Base-by-base conservation (phyloP, 257 asterid species). In the Nemophila menziesii region DNA sequence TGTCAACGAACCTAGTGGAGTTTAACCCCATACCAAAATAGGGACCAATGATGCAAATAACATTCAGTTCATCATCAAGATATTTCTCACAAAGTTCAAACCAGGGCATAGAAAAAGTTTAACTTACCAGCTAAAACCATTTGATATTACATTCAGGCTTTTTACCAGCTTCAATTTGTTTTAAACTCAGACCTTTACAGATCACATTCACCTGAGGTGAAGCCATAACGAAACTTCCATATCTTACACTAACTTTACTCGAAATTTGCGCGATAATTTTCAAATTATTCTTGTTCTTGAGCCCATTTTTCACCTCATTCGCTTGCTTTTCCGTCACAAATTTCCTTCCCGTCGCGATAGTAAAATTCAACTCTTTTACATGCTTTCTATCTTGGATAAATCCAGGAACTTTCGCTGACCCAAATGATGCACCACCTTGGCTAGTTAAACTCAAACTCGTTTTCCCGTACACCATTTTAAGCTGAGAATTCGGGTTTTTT, bases 401-500 rank as follows among this genome's bases (percentile, higher is more conserved):
- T 1, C 54, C 68, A 1, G 49, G 49, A 6, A 49, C 5, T 0
- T 4, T 41, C 16, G 4, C 58, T 21, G 7, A 4, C 7, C 58
- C 68, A 2, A 62, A 5, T n/a, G 17, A 11, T 14, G 29, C 10
- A 10, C 46, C 47, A 33, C 27, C 48, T 0, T 27, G 34, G 2
- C 69, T 64, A 1, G 18, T 67, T 34, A 67, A 1, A 9, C 4
- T 16, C 16, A 72, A 20, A 16, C 16, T 43, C 2, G 51, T 62
- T 20, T 36, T 62, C 6, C 29, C 82, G 23, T 64, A 79, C 4
- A 20, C 54, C 11, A 79, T 3, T 38, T 46, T 52, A 13, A 79
- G 43, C 0, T 69, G 49, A 38, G 14, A 52, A 23, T 75, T 79
- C 2, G 73, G 61, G 48, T 79, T 79, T 29, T 13, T 54, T 10